These are phyloP conservation scores for Emmonsiellopsis sp. DNA, from an alignment of 2,329 filamentous ascomycete genomes.

Conservation along the genomic window DNA sequence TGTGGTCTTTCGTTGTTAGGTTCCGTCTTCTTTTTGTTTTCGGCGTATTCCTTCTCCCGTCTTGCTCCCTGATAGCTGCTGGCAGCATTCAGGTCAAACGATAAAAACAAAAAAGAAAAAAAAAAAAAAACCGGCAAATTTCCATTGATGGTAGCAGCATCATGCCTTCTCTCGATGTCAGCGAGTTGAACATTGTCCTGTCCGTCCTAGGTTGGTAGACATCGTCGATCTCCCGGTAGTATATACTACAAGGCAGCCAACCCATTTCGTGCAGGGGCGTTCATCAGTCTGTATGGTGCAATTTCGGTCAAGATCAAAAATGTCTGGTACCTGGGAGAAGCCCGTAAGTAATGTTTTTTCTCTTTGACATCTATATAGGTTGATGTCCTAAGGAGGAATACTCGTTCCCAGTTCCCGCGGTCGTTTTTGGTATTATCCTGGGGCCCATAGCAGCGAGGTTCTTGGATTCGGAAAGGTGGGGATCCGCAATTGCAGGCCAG, in stretches of 20 bases:
- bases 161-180: slow-evolving; percentile 28
- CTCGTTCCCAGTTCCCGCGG: slow-evolving; percentile 40
- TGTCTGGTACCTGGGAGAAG: slow-evolving; percentile 31
- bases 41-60: neutral
- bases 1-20: too few relatives aligned
- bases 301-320: slow-evolving; percentile 29
- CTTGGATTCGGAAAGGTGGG: slow-evolving; percentile 36
- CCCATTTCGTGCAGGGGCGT: slow-evolving; percentile 18
- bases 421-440: slow-evolving; percentile 44
- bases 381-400: slow-evolving; percentile 3
- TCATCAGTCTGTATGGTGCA: slow-evolving; percentile 23
- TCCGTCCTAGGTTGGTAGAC: slow-evolving; percentile 22
- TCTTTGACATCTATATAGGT: neutral
- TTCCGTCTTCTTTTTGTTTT: neutral
- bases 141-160: slow-evolving; percentile 4
- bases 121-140: neutral
- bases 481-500: slow-evolving; percentile 22
- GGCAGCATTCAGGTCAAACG: slow-evolving; percentile 2
- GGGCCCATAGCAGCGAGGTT: slow-evolving; percentile 48
- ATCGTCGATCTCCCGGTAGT: neutral
- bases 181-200: slow-evolving; percentile 25
- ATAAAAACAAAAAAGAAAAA: neutral
- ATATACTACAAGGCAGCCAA: neutral
- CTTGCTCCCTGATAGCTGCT: slow-evolving; percentile 4
- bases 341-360: slow-evolving; percentile 17